Conservation (phyloP, 805 yeast species). For the Scheffersomyces stipitis region DNA sequence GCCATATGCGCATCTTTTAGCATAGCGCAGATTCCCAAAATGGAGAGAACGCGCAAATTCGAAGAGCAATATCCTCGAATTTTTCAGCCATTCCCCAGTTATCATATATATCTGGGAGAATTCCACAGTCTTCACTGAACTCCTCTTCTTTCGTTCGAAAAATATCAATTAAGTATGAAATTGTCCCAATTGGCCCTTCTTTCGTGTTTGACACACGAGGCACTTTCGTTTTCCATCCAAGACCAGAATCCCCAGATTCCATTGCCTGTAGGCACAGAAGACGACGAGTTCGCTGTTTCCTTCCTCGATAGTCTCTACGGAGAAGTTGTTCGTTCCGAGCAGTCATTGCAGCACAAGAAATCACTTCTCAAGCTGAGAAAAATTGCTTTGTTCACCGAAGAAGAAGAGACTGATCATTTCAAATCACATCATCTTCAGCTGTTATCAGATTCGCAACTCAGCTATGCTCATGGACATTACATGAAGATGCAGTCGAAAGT, state of each 20-base stretch:
- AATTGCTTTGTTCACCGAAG: neutral
- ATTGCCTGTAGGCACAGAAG: neutral
- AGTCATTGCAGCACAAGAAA: slow-evolving; percentile 9
- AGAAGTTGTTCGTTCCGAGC: slow-evolving; percentile 18
- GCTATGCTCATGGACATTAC: slow-evolving; percentile 8
- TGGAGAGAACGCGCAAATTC: no score
- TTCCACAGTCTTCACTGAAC: no score
- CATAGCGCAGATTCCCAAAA: no score
- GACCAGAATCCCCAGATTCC: slow-evolving; percentile 1
- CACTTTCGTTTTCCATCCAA: no score
- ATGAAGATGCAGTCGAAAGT: slow-evolving; percentile 18
- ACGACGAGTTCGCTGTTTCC: no score
- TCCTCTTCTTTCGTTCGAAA: no score
- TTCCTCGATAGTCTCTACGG: slow-evolving; percentile 28
- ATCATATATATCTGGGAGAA: no score
- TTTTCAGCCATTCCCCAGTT: no score
- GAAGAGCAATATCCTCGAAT: no score
- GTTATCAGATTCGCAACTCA: neutral
- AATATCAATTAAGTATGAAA: no score
- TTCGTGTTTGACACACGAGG: neutral
- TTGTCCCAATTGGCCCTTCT: slow-evolving; percentile 1
- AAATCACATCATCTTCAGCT: neutral
- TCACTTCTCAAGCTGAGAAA: slow-evolving; percentile 6
- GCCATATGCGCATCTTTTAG: no score
- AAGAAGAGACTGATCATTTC: neutral